Base-by-base conservation (phyloP, 2,329 filamentous ascomycete genomes). In the Alternaria gansuensis region DNA sequence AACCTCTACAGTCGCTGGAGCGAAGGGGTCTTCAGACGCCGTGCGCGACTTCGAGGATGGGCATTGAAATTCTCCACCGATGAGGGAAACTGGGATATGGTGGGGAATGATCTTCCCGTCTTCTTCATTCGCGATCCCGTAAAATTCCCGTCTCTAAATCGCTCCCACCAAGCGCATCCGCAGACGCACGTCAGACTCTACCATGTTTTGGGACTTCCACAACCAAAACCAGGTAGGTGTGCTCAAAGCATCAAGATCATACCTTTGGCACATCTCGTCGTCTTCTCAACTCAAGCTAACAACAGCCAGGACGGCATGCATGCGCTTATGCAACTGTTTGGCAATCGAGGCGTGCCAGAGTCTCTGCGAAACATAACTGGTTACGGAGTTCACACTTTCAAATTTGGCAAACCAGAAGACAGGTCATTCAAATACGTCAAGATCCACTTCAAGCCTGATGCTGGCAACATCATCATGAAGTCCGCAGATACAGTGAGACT, bases 41-140 rank as follows among this genome's bases (percentile, higher is more conserved):
- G 77, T 79, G 1, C 74, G 83, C 40, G 82, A 85, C 73, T 82
- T 51, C 76, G 82, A 54, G 83, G 83, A 3, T 85, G 77, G 65
- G 78, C 79, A 3, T 73, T 84, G 60, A 85, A 85, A 67, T 77
- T 85, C 60, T 83, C 78, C 65, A 85, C 83, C 0, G 79, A 82
- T 46, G 80, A 85, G 55, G 83, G 83, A 1, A 85, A 84, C 57
- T 77, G 80, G 40, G 82, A 84, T 66, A 81, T 80, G 66, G 82
- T 83, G 14, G 80, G 81, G 57, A 80, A 81, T 66, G 75, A 79
- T 41, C 49, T 66, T 3, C 80, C 77, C 2, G 78, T 81, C 8
- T 81, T 81, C 69, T 81, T 81, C 58, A 74, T 81, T 40, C 74
- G 81, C 5, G 80, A 82, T 52, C 79, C 79, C 10, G 65, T 77